Percentiles rank a stretch among this genome's conserved stretches.
These are phyloP conservation scores for Thalassiosira ordinaria DNA, from an alignment of 352 stramenopile genomes.

Conservation along the genomic window DNA sequence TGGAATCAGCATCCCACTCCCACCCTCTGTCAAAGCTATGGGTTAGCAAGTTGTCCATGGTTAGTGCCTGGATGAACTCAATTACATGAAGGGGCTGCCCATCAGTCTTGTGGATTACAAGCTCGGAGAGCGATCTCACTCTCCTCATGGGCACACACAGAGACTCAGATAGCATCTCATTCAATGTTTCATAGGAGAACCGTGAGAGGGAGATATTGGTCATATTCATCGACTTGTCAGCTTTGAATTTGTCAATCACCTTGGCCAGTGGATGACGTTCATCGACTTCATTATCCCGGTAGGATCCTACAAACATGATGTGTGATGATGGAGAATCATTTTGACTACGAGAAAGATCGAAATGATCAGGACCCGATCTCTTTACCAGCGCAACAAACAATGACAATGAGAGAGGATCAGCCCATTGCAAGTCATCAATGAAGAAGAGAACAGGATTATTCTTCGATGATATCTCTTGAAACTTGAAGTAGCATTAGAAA, in stretches of 20 bases:
- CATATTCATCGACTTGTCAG: conserved; percentile 17
- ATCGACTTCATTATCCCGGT: conserved; percentile 43
- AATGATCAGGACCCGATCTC: neutral
- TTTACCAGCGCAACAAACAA: conserved; percentile 6
- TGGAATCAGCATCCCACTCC: conserved; percentile 46
- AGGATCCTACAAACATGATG: conserved; percentile 36
- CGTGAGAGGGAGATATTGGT: conserved; percentile 19
- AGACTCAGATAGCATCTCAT: conserved; percentile 33
- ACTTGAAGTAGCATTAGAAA: conserved; percentile 14
- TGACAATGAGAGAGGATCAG: conserved; percentile 33
- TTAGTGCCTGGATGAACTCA: conserved; percentile 42
- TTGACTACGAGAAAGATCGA: no score
- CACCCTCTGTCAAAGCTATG: conserved; percentile 39
- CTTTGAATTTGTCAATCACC: conserved; percentile 10
- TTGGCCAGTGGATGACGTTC: conserved; percentile 22
- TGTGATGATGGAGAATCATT: no score
- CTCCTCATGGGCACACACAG: conserved; percentile 35
- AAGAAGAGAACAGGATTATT: conserved; percentile 32
- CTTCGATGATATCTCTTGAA: conserved; percentile 10
- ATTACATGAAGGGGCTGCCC: conserved; percentile 40
- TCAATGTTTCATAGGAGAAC: conserved; percentile 28
- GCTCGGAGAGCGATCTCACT: conserved; percentile 30
- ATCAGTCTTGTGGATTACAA: conserved; percentile 44
- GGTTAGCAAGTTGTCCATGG: conserved; percentile 29
- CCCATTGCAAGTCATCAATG: conserved; percentile 57